Evolutionary conservation across 495 filamentous ascomycete species (phyloP).

Genomic region (Jackrogersella multiformis): DNA sequence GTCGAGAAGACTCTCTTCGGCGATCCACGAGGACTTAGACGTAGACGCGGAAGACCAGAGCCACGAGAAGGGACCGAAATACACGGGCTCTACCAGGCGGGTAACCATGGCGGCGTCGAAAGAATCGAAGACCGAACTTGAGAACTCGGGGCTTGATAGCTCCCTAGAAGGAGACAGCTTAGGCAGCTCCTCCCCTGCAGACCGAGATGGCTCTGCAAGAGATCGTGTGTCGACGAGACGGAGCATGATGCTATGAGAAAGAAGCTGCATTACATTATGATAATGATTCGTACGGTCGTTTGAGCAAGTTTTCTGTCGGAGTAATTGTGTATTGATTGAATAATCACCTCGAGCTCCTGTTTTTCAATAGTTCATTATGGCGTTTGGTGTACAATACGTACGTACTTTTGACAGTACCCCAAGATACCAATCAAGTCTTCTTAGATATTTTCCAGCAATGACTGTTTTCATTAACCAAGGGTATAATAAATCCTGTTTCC

Average conservation of each 20-base stretch:
- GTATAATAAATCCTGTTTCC: conserved; percentile 11
- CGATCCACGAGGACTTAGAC: conserved; percentile 37
- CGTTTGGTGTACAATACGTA: conserved; percentile 15
- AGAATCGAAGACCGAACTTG: conserved; percentile 38
- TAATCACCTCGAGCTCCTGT: conserved; percentile 21
- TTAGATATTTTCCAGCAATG: background rate
- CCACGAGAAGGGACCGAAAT: conserved; percentile 27
- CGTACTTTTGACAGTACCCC: conserved; percentile 11
- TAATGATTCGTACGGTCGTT: conserved; percentile 35
- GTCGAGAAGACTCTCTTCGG: conserved; percentile 42
- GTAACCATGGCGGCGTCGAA: conserved; percentile 54
- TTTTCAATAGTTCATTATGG: conserved; percentile 20
- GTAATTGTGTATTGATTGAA: conserved; percentile 22
- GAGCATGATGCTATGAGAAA: conserved; percentile 67
- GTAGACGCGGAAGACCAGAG: conserved; percentile 18
- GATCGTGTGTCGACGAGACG: conserved; percentile 46
- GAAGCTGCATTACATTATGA: conserved; percentile 12
- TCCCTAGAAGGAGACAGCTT: conserved; percentile 36
- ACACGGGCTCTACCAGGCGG: conserved; percentile 42
- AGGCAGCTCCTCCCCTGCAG: conserved; percentile 30
- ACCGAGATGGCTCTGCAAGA: conserved; percentile 5
- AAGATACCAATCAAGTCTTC: conserved; percentile 35
- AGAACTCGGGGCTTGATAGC: conserved; percentile 25
- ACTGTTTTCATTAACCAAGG: conserved; percentile 9
- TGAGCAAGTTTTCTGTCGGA: background rate